These are phyloP conservation scores for Apostasia ramifera DNA, from an alignment of 106 monocot genomes.

Conservation along the genomic window DNA sequence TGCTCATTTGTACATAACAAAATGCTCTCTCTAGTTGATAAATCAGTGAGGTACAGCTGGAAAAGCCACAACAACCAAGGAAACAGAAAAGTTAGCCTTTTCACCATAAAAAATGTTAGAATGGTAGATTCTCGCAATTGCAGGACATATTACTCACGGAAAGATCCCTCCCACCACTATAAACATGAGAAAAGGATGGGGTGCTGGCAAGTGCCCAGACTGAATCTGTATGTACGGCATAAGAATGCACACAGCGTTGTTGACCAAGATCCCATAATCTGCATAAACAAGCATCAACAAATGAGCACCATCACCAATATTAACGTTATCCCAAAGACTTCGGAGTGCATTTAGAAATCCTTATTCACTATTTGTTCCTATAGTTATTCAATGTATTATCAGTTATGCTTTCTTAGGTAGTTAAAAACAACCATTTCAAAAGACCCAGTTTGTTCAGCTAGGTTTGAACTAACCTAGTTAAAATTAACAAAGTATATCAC, in stretches of 20 bases:
- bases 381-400: too few relatives aligned
- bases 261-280: slow-evolving; percentile 99
- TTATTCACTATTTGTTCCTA: too few relatives aligned
- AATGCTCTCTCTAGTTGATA: slow-evolving; percentile 78
- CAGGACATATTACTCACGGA: slow-evolving; percentile 51
- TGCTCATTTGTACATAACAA: slow-evolving; percentile 84
- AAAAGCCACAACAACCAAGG: slow-evolving; percentile 15
- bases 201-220: slow-evolving; percentile 97
- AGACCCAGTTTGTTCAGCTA: too few relatives aligned
- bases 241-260: slow-evolving; percentile 95
- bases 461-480: too few relatives aligned
- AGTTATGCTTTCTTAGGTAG: too few relatives aligned
- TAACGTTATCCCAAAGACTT: too few relatives aligned
- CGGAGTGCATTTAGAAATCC: too few relatives aligned
- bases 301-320: not conserved
- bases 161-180: slow-evolving; percentile 93
- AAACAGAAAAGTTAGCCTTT: slow-evolving; percentile 6
- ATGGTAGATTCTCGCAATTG: not conserved
- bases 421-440: too few relatives aligned
- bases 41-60: slow-evolving; percentile 91
- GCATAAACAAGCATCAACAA: slow-evolving; percentile 10
- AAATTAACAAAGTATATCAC: too few relatives aligned
- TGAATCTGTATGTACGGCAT: slow-evolving; percentile 98
- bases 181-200: slow-evolving; percentile 87
- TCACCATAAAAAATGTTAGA: not conserved